Base-by-base conservation (phyloP, 2,329 filamentous ascomycete species). In the Arthrobotrys pseudoclavata region DNA sequence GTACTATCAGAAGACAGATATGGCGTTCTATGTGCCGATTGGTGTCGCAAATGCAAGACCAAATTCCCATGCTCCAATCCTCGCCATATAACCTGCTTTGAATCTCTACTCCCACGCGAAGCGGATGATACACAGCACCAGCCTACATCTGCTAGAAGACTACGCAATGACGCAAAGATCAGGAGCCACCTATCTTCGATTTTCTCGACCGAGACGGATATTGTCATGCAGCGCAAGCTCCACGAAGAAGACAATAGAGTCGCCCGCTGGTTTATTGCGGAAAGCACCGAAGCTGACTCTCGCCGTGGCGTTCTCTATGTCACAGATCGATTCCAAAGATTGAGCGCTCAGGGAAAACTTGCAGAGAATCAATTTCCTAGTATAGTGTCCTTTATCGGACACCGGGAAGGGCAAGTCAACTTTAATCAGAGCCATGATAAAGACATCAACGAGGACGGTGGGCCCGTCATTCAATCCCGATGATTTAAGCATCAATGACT, bases 301-400 rank as follows among this genome's bases (percentile, higher is more conserved):
- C 47, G 47, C 12, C 47, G 47, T 26, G 47, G 47, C 13, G 22
- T 50, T 6, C 47, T 50, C 2, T 50, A 50, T 15, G 47, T 50
- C 22, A 50, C 47, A 2, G 47, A 50, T 24, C 47, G 47, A 50
- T 50, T 50, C n/a, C 47, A 50, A 26, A 24, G 47, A 15, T 26
- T 50, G 22, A 50, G 47, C 47, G 47, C 47, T n/a, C 47, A 50
- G 22, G 47, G 47, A 15, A 50, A 50, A 50, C 47, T 50, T 13
- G 47, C 47, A 15, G 47, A 50, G 10, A 50, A 50, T 26, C 67
- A 70, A 53, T 70, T 52, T 45, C 67, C 67, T 6, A 62, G 67
- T 62, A 22, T 70, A 10, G 67, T 70, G 6, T 63, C 67, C 20
- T 62, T 70, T 29, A 47, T 70, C 26, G 67, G 13, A 13, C 26